Conservation (phyloP, 306 rosid genomes). For the Sesbania bispinosa region DNA sequence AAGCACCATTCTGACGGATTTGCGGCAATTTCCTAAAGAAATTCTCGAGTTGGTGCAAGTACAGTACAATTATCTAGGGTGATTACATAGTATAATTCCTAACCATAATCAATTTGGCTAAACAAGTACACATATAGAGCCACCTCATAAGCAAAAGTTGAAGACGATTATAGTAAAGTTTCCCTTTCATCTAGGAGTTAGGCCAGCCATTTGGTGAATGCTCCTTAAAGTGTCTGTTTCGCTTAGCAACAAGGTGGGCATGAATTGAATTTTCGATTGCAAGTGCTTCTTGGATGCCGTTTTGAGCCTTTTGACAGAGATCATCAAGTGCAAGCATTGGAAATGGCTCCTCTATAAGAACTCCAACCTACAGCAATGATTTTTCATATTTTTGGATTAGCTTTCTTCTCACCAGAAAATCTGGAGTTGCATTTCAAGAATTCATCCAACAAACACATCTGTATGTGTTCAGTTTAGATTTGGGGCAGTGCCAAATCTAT, state of each 20-base stretch:
- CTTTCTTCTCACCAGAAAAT: slow-evolving; percentile 14
- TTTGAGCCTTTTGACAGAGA: slow-evolving; percentile 52
- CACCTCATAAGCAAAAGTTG: slow-evolving; percentile 20
- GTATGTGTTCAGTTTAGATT: neutral
- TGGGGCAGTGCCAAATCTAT: neutral
- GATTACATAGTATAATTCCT: neutral
- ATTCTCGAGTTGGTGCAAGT: slow-evolving; percentile 7
- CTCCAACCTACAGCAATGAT: slow-evolving; percentile 67
- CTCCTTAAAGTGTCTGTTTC: slow-evolving; percentile 37
- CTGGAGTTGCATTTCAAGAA: slow-evolving; percentile 10
- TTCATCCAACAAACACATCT: neutral
- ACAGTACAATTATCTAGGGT: neutral
- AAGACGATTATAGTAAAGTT: slow-evolving; percentile 14
- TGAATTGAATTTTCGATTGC: slow-evolving; percentile 43
- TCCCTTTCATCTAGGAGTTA: slow-evolving; percentile 31
- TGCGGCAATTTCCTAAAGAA: slow-evolving; percentile 19
- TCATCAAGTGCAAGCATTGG: slow-evolving; percentile 86
- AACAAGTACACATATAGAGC: slow-evolving; percentile 2
- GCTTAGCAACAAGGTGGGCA: slow-evolving; percentile 48
- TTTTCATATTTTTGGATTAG: slow-evolving; percentile 7
- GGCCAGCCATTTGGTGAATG: slow-evolving; percentile 78
- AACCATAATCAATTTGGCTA: slow-evolving; percentile 10
- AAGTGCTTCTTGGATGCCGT: slow-evolving; percentile 62
- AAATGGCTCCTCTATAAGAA: slow-evolving; percentile 95
- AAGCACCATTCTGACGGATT: neutral